Percentiles rank a stretch among this genome's conserved stretches.
Conservation (phyloP, 2,329 filamentous ascomycete species). For the Aspergillus candidus region DNA sequence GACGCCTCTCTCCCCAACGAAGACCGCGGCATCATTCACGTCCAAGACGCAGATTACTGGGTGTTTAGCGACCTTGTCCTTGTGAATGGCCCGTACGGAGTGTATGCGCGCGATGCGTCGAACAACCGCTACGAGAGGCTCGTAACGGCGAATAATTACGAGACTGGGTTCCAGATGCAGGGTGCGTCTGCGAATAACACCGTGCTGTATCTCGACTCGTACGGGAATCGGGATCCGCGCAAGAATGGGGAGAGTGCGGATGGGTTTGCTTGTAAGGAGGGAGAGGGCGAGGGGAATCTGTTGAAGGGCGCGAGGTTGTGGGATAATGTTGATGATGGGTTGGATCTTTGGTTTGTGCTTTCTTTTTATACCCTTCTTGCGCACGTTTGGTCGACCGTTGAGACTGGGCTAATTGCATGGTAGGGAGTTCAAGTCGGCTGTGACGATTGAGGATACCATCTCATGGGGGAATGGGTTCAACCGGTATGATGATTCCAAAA, state of each 20-base stretch:
- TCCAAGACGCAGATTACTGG: slow-evolving; percentile 14
- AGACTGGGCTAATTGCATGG: background rate
- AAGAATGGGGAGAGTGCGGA: slow-evolving; percentile 16
- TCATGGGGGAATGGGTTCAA: slow-evolving; percentile 14
- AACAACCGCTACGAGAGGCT: slow-evolving; percentile 16
- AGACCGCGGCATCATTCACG: slow-evolving; percentile 13
- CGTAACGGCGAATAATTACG: slow-evolving; percentile 13
- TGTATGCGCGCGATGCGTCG: slow-evolving; percentile 12
- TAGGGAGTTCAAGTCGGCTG: slow-evolving; percentile 16
- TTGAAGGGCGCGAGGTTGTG: slow-evolving; percentile 12
- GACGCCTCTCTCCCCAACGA: slow-evolving; percentile 7
- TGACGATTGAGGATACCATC: slow-evolving; percentile 15
- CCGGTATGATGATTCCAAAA: slow-evolving; percentile 1
- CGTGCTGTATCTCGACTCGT: slow-evolving; percentile 14
- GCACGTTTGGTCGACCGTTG: too few species aligned
- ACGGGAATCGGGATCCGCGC: slow-evolving; percentile 13
- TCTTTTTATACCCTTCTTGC: background rate
- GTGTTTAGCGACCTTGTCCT: slow-evolving; percentile 14
- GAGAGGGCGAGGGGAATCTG: slow-evolving; percentile 11
- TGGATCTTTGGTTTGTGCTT: slow-evolving; percentile 13
- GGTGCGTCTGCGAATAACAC: slow-evolving; percentile 11
- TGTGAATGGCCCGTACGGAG: slow-evolving; percentile 14
- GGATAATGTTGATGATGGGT: slow-evolving; percentile 15
- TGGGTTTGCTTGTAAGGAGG: slow-evolving; percentile 16
- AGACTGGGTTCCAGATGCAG: slow-evolving; percentile 15